phyloP scores from a whole-genome alignment of 371 early-diverging fungal genomes.

The Mucor ambiguus region DNA sequence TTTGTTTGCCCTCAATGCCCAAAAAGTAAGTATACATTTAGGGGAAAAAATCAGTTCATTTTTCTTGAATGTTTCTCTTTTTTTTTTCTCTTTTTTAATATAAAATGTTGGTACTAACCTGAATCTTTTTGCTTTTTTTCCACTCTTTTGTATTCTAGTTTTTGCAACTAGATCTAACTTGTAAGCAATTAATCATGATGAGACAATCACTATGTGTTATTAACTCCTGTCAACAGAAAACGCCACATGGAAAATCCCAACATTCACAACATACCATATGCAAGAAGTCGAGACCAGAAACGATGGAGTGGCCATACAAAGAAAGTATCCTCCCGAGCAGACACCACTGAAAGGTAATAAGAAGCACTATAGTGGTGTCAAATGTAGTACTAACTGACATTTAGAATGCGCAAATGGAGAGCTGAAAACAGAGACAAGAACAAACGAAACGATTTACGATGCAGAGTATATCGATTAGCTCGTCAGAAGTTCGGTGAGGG shows the following conservation, averaged over 20 bases:
- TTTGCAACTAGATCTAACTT: slow-evolving; percentile 55
- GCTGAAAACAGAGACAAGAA: slow-evolving; percentile 67
- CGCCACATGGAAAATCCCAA: slow-evolving; percentile 44
- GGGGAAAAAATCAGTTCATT: slow-evolving; percentile 1
- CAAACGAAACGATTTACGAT: slow-evolving; percentile 67
- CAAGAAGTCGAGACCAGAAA: slow-evolving; percentile 57
- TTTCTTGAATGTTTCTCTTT: background rate
- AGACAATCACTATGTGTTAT: background rate
- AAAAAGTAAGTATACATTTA: slow-evolving; percentile 17
- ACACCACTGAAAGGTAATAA: slow-evolving; percentile 53
- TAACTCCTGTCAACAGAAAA: slow-evolving; percentile 28
- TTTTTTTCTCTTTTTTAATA: background rate
- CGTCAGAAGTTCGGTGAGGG: slow-evolving; percentile 63
- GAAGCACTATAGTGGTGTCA: slow-evolving; percentile 18
- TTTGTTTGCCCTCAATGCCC: slow-evolving; percentile 24
- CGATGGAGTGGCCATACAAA: slow-evolving; percentile 59
- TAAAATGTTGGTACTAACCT: background rate
- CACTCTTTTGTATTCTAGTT: slow-evolving; percentile 20
- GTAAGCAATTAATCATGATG: slow-evolving; percentile 22
- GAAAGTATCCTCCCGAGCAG: slow-evolving; percentile 53
- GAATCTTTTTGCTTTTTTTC: slow-evolving; percentile 6
- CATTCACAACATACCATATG: slow-evolving; percentile 57
- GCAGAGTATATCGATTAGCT: slow-evolving; percentile 71
- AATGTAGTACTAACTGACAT: background rate
- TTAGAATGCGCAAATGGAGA: slow-evolving; percentile 64